Conservation (phyloP, 179 eudicot genomes). For the Silene noctiflora region DNA sequence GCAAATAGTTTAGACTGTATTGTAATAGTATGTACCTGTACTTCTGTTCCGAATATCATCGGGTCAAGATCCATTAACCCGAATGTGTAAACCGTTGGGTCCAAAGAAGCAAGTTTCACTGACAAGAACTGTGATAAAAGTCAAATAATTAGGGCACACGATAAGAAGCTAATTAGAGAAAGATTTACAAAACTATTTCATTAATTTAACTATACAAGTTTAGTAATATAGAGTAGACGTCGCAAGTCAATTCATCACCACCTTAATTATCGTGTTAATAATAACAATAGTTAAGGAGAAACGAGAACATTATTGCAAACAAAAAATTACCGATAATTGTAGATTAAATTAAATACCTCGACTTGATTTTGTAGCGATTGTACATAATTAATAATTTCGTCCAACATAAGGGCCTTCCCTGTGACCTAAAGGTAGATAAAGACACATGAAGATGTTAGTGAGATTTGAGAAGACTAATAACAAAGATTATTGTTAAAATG, state of each 20-base stretch:
- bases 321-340: too few species aligned
- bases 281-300: too few species aligned
- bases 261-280: too few species aligned
- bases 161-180: too few species aligned
- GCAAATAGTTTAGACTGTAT: background rate
- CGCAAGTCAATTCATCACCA: too few species aligned
- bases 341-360: too few species aligned
- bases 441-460: slow-evolving; percentile 27
- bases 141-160: too few species aligned
- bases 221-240: too few species aligned
- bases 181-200: too few species aligned
- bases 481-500: background rate
- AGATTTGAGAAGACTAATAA: background rate
- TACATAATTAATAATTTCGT: slow-evolving; percentile 78
- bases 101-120: slow-evolving; percentile 68
- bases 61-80: slow-evolving; percentile 58
- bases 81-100: slow-evolving; percentile 69
- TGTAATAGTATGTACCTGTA: slow-evolving; percentile 31
- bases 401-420: slow-evolving; percentile 97
- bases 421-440: slow-evolving; percentile 52
- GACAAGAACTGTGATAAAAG: slow-evolving; percentile 62
- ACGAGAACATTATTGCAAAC: too few species aligned
- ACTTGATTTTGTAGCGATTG: slow-evolving; percentile 82
- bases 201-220: too few species aligned
- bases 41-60: slow-evolving; percentile 31